Percentiles rank a stretch among this genome's conserved stretches.
phyloP scores from a whole-genome alignment of 768 basidiomycete species.

The Mycena crocata region DNA sequence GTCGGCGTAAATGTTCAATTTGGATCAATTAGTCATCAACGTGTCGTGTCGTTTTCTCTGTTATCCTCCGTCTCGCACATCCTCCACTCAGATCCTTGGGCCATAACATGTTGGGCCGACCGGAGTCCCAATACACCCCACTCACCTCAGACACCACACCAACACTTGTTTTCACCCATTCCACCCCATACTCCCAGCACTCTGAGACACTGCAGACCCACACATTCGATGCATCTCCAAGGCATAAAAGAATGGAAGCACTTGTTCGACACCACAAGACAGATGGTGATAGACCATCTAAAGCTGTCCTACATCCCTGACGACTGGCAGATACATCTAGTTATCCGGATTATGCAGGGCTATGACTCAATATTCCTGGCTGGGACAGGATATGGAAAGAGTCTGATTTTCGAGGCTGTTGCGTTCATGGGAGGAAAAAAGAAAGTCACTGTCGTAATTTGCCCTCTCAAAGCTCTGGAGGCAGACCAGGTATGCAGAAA shows the following conservation, averaged over 20 bases:
- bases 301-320: neutral
- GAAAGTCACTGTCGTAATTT: conserved; percentile 33
- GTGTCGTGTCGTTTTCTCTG: neutral
- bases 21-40: neutral
- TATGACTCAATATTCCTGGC: neutral
- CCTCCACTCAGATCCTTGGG: neutral
- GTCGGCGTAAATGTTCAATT: neutral
- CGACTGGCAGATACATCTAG: neutral
- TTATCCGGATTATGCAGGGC: neutral
- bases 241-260: conserved; percentile 10
- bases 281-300: neutral
- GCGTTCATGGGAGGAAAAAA: neutral
- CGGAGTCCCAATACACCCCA: neutral
- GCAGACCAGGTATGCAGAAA: conserved; percentile 40
- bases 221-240: conserved; percentile 3
- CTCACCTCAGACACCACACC: neutral
- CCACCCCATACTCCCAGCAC: neutral
- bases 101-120: neutral
- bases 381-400: neutral
- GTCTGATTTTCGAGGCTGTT: neutral
- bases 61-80: neutral
- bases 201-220: neutral
- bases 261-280: neutral
- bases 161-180: neutral
- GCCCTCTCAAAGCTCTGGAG: conserved; percentile 45